phyloP scores from a whole-genome alignment of 176 grass and related monocot genomes.

The Aegilops bicornis region DNA sequence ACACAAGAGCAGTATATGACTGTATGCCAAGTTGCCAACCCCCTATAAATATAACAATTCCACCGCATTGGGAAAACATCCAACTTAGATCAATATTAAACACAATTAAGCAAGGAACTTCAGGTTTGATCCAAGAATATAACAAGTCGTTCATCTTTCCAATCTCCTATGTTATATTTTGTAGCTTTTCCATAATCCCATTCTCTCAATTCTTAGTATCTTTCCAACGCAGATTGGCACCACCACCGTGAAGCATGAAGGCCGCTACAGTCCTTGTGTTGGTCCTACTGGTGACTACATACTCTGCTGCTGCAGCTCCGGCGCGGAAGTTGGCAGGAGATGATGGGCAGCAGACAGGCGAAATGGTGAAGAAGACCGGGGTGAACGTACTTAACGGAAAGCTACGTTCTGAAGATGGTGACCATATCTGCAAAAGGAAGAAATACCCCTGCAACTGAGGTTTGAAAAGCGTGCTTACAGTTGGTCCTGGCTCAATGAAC shows the following conservation, averaged over 20 bases:
- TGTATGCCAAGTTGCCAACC: too few species aligned
- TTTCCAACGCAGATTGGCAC: background rate
- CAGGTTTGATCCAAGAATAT: background rate
- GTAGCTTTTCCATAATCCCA: background rate
- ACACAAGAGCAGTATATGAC: too few species aligned
- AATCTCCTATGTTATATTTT: background rate
- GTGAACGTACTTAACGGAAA: background rate
- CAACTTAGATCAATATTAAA: background rate
- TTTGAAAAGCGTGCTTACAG: background rate
- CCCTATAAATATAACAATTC: slow-evolving; percentile 27
- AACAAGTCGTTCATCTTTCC: background rate
- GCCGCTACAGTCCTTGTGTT: background rate
- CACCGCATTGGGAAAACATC: background rate
- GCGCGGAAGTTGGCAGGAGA: background rate
- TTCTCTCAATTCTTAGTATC: background rate
- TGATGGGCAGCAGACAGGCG: background rate
- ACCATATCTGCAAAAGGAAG: too few species aligned
- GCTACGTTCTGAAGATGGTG: too few species aligned
- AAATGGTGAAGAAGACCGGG: background rate
- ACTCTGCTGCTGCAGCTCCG: background rate
- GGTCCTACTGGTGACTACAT: background rate
- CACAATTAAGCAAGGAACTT: background rate
- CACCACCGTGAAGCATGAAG: background rate
- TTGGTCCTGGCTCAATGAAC: background rate
- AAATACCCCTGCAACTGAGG: too few species aligned